A percentile compares a stretch with the other conserved stretches of the same genome.
Conservation (phyloP, 345 rosid genomes). For the Moricandia moricandioides region DNA sequence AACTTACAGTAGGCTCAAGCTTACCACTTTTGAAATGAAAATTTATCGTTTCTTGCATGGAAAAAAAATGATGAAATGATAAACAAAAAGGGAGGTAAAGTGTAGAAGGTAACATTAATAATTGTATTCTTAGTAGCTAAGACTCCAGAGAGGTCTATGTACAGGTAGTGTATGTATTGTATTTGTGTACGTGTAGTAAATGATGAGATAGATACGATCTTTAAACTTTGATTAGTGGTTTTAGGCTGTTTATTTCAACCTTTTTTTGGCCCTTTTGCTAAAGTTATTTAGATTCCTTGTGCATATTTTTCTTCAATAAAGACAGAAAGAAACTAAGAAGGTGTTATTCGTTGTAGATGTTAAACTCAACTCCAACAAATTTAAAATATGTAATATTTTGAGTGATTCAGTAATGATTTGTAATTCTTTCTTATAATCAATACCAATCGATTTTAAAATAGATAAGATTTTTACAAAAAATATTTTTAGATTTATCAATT, state of each 20-base stretch:
- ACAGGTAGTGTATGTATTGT: slow-evolving; percentile 14
- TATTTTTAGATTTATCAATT: too few relatives aligned
- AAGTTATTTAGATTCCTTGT: neutral
- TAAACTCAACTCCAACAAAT: too few relatives aligned
- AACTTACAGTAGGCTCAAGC: neutral
- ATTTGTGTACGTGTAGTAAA: neutral
- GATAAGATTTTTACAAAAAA: too few relatives aligned
- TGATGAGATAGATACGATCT: slow-evolving; percentile 27
- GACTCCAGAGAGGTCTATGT: slow-evolving; percentile 21
- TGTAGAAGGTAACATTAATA: neutral
- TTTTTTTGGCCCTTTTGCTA: slow-evolving; percentile 18
- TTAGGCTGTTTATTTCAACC: slow-evolving; percentile 32
- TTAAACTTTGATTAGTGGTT: slow-evolving; percentile 29
- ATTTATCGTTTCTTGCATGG: slow-evolving; percentile 33
- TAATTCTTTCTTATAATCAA: too few relatives aligned
- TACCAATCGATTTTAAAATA: too few relatives aligned
- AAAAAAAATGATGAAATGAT: slow-evolving; percentile 19
- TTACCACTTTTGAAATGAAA: neutral
- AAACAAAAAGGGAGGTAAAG: neutral
- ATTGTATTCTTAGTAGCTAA: slow-evolving; percentile 36
- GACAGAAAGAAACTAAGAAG: neutral
- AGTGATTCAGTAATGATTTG: too few relatives aligned
- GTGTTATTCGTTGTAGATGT: too few relatives aligned
- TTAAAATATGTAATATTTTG: too few relatives aligned
- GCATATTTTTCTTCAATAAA: neutral